Evolutionary conservation across 2,329 filamentous ascomycete species (phyloP).

Genomic region (Aspergillus neoniger): DNA sequence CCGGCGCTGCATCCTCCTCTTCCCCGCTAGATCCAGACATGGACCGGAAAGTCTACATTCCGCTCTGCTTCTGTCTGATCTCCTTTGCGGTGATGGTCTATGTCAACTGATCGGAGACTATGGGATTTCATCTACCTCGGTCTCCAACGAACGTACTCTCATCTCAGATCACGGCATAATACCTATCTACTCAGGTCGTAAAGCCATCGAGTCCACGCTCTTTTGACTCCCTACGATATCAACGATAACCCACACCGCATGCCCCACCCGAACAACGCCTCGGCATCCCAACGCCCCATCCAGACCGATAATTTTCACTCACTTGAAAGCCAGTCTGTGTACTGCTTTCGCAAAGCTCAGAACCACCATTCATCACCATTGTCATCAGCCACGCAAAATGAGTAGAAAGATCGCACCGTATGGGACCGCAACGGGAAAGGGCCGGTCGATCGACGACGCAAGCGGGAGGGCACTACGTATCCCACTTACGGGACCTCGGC

Average conservation of each 20-base stretch:
- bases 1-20: slow-evolving; percentile 10
- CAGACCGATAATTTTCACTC: background rate
- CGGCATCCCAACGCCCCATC: slow-evolving; percentile 1
- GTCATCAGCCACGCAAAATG: background rate
- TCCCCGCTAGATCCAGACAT: slow-evolving; percentile 26
- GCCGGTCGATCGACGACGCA: background rate
- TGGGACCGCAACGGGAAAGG: background rate
- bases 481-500: background rate
- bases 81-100: slow-evolving; percentile 42
- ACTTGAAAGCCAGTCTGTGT: background rate
- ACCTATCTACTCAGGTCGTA: background rate
- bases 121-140: background rate
- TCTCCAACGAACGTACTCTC: background rate
- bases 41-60: slow-evolving; percentile 39
- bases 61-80: slow-evolving; percentile 40
- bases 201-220: background rate
- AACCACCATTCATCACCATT: background rate
- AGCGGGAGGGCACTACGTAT: background rate
- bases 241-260: background rate
- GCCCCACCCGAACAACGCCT: background rate
- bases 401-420: background rate
- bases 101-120: slow-evolving; percentile 29
- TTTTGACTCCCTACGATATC: background rate
- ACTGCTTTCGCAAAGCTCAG: background rate
- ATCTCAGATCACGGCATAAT: background rate